Evolutionary conservation across 106 monocot genomes (phyloP), one percentile per base, ranked within the genome.

Genomic region (Cymbidium sinense): DNA sequence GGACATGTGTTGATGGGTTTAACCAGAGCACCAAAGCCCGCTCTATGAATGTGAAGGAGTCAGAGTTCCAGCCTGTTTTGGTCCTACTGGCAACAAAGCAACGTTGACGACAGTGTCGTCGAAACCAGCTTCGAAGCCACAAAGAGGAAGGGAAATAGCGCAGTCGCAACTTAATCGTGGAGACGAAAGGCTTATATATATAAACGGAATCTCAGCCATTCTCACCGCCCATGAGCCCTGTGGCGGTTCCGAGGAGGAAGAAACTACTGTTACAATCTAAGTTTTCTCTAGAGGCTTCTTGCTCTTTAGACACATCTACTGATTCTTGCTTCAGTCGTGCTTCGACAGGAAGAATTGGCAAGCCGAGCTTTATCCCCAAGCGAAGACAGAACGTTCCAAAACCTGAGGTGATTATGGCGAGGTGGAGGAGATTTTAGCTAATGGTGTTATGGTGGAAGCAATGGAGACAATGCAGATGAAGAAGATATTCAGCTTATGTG

Each of bases 1-100:
- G 61, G 61, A 62, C 25, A 25, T 23, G 61, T 92, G 2, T 89
- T 62, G 37, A 13, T 11, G 11, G 89, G 91, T 21, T 89, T 91
- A 29, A 89, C 88, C 91, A 74, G 80, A 28, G 58, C 70, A 1
- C 80, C 80, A 21, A 81, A 35, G 37, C 70, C 18, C 54, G 65
- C 21, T 81, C 76, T 29, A 69, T 51, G 62, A 81, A 67, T 43
- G 81, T 76, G 31, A 43, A 76, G 33, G 75, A 76, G 2, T 65
- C 82, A 18, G 54, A 70, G 21, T 25, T 37, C 2, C 33, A 74
- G 80, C 61, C 74, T 37, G 61, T 80, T 31, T 80, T 18, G 80
- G 34, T 19, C 80, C 80, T n/a, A 50, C 80, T 19, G 80, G 80
- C 18, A 80, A 80, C 74, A 80, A 74, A 71, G 35, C 61, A 5